These are phyloP conservation scores for Vitis vinifera DNA, from an alignment of 164 flowering plant species.

Conservation along the genomic window DNA sequence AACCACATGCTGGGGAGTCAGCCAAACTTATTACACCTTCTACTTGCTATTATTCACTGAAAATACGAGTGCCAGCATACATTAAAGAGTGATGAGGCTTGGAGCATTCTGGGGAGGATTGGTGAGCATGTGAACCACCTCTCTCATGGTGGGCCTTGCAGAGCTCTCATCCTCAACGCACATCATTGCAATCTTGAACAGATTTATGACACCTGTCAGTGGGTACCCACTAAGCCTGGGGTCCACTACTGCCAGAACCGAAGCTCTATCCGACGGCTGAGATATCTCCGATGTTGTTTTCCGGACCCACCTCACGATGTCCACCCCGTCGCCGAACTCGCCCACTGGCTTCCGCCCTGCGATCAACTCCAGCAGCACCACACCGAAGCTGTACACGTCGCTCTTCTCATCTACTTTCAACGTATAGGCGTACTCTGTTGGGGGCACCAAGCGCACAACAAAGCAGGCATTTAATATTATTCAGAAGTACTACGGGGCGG, in stretches of 20 bases:
- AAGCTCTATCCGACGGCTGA: conserved; percentile 50
- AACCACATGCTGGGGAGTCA: too few relatives aligned
- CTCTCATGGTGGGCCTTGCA: conserved; percentile 85
- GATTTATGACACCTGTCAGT: conserved; percentile 46
- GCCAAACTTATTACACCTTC: too few relatives aligned
- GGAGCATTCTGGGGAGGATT: conserved; percentile 50
- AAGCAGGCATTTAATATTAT: background rate
- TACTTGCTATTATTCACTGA: background rate
- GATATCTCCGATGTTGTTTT: conserved; percentile 59
- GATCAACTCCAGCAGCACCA: conserved; percentile 81
- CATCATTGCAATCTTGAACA: conserved; percentile 85
- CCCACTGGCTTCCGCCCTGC: conserved; percentile 90
- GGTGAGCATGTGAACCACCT: conserved; percentile 82
- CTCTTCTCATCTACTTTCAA: conserved; percentile 88
- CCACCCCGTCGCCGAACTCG: conserved; percentile 92
- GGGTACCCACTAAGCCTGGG: conserved; percentile 63
- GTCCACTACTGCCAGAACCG: conserved; percentile 68
- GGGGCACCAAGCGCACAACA: too few relatives aligned
- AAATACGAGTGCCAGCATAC: too few relatives aligned
- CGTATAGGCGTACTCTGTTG: conserved; percentile 89
- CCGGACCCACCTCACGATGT: conserved; percentile 84
- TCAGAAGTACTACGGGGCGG: too few relatives aligned
- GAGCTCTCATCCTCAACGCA: conserved; percentile 80
- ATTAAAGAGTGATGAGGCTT: conserved; percentile 11
- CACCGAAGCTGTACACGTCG: conserved; percentile 97